Conservation (phyloP, 202 grass and related monocot species). For the Carex sylvatica region DNA sequence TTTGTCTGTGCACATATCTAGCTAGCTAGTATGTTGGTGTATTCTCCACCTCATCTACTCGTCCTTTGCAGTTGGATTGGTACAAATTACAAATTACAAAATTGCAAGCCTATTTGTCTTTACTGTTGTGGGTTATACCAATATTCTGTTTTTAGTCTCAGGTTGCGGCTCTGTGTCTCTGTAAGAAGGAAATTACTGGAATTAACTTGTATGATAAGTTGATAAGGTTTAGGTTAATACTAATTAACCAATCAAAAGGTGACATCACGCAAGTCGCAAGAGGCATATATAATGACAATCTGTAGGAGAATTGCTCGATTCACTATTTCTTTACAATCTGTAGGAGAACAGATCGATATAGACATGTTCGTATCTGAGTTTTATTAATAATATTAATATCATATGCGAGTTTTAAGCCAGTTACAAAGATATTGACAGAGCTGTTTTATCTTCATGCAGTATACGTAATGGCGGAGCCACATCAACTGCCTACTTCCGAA, state of each 20-base stretch:
- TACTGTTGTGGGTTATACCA: not conserved
- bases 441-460: too few species aligned
- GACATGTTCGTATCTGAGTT: not conserved
- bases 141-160: not conserved
- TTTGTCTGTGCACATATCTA: not conserved
- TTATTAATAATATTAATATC: not conserved
- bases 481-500: too few species aligned
- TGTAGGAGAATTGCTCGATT: not conserved
- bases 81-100: not conserved
- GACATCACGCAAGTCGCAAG: too few species aligned
- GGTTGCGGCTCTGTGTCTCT: not conserved
- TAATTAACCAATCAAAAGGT: too few species aligned
- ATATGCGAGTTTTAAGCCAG: not conserved
- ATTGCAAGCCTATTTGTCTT: not conserved
- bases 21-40: not conserved
- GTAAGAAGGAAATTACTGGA: not conserved
- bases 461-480: too few species aligned
- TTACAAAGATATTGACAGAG: too few species aligned
- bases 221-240: not conserved
- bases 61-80: not conserved
- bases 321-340: not conserved
- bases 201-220: not conserved
- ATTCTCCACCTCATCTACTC: not conserved
- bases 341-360: not conserved
- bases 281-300: not conserved